phyloP scores from a whole-genome alignment of 148 eudicot genomes.

The Rhododendron kiyosumense region DNA sequence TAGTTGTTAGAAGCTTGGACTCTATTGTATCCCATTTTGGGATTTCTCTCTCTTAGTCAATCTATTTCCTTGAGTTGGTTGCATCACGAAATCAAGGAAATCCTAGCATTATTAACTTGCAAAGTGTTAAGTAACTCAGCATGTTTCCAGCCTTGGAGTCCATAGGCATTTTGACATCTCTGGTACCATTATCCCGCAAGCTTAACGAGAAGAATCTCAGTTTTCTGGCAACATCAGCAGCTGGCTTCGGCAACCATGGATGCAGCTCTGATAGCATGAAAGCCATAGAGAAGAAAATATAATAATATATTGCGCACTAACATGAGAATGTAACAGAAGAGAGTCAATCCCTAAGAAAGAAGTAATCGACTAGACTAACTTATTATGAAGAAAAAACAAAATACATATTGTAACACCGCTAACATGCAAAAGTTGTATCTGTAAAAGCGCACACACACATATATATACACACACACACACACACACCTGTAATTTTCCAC shows the following conservation, averaged over 20 bases:
- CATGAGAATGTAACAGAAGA: neutral
- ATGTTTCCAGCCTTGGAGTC: neutral
- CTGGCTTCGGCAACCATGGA: neutral
- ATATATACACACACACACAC: no score
- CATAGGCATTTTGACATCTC: neutral
- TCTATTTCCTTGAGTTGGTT: neutral
- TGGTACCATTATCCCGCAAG: neutral
- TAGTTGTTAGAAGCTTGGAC: neutral
- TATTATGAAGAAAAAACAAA: neutral
- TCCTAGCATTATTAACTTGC: neutral
- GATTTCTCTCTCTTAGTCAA: neutral
- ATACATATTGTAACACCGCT: neutral
- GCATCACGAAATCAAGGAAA: neutral
- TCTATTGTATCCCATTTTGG: neutral
- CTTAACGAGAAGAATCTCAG: neutral
- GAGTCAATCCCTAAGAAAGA: neutral
- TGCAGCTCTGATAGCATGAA: neutral
- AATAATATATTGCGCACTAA: no score
- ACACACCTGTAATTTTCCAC: neutral
- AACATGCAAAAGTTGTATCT: neutral
- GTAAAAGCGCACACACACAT: neutral
- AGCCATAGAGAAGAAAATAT: neutral
- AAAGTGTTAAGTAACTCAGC: neutral
- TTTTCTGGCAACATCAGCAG: neutral
- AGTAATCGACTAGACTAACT: neutral